These are phyloP conservation scores for Puccinia coronata DNA, from an alignment of 1,284 basidiomycete species.

Conservation along the genomic window DNA sequence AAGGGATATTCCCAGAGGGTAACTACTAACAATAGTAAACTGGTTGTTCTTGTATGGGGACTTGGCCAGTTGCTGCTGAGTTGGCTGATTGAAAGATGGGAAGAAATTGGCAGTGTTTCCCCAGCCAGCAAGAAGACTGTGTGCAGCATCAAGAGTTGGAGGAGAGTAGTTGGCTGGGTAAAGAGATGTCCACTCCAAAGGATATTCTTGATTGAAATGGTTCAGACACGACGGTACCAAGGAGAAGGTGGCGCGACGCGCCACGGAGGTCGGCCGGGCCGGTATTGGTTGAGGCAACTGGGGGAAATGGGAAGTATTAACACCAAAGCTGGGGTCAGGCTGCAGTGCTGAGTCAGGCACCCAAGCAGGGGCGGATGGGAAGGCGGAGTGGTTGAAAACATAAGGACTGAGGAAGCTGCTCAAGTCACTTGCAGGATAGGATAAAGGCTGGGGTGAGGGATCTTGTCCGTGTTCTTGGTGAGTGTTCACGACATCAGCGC, in stretches of 20 bases:
- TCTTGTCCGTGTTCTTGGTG: too few relatives aligned
- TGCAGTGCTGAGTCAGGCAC: background rate
- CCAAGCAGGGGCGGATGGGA: too few relatives aligned
- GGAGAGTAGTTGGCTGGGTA: background rate
- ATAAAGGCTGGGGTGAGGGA: too few relatives aligned
- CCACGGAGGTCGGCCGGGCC: too few relatives aligned
- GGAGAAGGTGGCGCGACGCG: constrained; percentile 39
- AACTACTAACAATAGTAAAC: background rate
- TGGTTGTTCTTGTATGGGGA: constrained; percentile 1
- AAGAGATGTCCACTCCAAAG: too few relatives aligned
- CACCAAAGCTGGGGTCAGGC: background rate
- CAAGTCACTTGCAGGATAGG: constrained; percentile 19
- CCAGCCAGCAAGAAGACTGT: constrained; percentile 21
- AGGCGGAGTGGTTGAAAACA: background rate
- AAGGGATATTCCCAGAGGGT: too few relatives aligned
- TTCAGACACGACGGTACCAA: background rate
- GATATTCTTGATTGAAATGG: background rate
- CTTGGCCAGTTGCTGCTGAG: background rate
- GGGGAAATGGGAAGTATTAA: background rate
- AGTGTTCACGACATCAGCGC: too few relatives aligned
- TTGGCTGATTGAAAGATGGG: background rate
- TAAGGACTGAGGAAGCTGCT: background rate
- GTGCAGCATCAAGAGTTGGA: constrained; percentile 24
- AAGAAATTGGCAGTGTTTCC: background rate
- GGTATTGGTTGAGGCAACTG: background rate